phyloP scores from a whole-genome alignment of 768 basidiomycete genomes.

The Coprinellus micaceus region DNA sequence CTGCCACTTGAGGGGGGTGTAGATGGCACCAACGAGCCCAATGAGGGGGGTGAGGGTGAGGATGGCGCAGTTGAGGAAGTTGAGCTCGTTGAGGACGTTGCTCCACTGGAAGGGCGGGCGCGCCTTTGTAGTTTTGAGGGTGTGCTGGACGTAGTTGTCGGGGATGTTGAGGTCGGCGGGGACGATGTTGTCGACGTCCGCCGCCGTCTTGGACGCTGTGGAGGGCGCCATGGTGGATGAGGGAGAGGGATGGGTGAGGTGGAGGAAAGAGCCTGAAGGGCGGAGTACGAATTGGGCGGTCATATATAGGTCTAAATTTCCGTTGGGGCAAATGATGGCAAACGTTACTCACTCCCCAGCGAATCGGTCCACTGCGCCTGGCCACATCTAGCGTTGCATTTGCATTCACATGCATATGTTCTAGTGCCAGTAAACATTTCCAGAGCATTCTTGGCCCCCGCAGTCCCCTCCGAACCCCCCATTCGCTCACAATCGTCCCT shows the following conservation, averaged over 20 bases:
- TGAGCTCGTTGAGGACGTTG: slow-evolving; percentile 59
- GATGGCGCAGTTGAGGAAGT: slow-evolving; percentile 73
- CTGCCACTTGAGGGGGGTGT: slow-evolving; percentile 63
- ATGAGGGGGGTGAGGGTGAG: slow-evolving; percentile 72
- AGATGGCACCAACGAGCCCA: slow-evolving; percentile 67
- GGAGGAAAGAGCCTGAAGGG: not conserved
- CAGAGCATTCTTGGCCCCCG: too few relatives aligned
- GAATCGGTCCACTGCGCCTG: not conserved
- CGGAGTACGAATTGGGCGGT: not conserved
- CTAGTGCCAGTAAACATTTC: too few relatives aligned
- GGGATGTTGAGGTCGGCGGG: slow-evolving; percentile 62
- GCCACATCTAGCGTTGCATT: not conserved
- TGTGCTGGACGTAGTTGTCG: slow-evolving; percentile 80
- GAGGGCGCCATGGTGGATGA: not conserved
- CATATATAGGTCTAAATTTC: not conserved
- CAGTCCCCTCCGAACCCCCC: too few relatives aligned
- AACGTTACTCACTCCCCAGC: not conserved
- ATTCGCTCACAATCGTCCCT: too few relatives aligned
- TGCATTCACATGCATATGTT: not conserved
- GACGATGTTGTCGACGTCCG: slow-evolving; percentile 20
- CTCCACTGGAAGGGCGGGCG: slow-evolving; percentile 64
- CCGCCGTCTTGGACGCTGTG: slow-evolving; percentile 3
- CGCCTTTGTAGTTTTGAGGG: slow-evolving; percentile 62
- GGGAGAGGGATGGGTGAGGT: not conserved
- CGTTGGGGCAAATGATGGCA: not conserved